These are phyloP conservation scores for Fimicolochytrium jonesii DNA, from an alignment of 192 early-diverging fungal species.

Conservation along the genomic window DNA sequence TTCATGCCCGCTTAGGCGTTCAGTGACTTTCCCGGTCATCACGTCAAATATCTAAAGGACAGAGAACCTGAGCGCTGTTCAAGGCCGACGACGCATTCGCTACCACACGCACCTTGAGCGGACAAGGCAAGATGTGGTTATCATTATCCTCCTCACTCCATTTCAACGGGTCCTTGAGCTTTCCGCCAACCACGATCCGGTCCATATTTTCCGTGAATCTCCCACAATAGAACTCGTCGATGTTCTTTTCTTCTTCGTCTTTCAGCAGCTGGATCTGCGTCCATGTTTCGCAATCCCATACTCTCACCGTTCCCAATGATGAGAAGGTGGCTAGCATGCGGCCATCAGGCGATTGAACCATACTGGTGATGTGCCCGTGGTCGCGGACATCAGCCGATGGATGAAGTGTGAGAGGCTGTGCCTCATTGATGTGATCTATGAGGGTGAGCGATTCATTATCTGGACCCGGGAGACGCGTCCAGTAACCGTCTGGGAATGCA, in stretches of 20 bases:
- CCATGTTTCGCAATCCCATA: slow-evolving; percentile 82
- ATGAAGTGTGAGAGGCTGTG: slow-evolving; percentile 64
- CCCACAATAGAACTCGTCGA: slow-evolving; percentile 90
- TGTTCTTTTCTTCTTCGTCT: slow-evolving; percentile 60
- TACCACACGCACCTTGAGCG: slow-evolving; percentile 69
- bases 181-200: slow-evolving; percentile 76
- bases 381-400: slow-evolving; percentile 66
- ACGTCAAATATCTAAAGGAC: slow-evolving; percentile 81
- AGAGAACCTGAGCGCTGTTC: too few species aligned
- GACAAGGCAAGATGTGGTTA: slow-evolving; percentile 90
- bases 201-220: slow-evolving; percentile 66
- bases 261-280: slow-evolving; percentile 64
- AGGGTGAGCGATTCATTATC: slow-evolving; percentile 26
- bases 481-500: slow-evolving; percentile 16
- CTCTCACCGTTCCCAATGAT: slow-evolving; percentile 64
- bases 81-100: too few species aligned
- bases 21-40: slow-evolving; percentile 72
- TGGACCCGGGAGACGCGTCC: neutral
- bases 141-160: slow-evolving; percentile 91
- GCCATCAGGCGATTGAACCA: slow-evolving; percentile 80
- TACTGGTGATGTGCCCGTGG: slow-evolving; percentile 73
- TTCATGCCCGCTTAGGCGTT: slow-evolving; percentile 73
- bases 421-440: slow-evolving; percentile 64
- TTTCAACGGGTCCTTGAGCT: slow-evolving; percentile 80
- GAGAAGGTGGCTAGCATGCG: slow-evolving; percentile 82